Percentiles rank a stretch among this genome's conserved stretches.
These are phyloP conservation scores for Colletotrichum sp. DNA, from an alignment of 2,329 filamentous ascomycete species.

Conservation along the genomic window DNA sequence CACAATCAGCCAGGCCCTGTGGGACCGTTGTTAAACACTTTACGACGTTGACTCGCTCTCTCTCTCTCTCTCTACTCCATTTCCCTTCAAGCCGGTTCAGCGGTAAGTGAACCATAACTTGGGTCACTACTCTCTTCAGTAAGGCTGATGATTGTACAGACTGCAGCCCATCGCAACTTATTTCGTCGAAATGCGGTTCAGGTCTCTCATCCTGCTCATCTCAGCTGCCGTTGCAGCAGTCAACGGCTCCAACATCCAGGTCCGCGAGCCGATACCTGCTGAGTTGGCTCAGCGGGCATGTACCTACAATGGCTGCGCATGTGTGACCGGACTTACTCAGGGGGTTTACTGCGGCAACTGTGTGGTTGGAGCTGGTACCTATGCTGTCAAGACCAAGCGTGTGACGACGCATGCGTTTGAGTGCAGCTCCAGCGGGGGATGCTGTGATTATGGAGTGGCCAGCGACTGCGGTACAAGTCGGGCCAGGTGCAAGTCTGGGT, in stretches of 20 bases:
- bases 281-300: conserved; percentile 20
- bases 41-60: not conserved
- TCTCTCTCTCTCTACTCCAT: too few species aligned
- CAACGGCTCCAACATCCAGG: not conserved
- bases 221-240: not conserved
- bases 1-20: not conserved
- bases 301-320: conserved; percentile 23
- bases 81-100: not conserved
- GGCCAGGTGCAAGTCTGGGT: conserved; percentile 6
- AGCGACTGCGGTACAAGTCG: conserved; percentile 20
- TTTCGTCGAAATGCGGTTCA: not conserved
- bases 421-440: conserved; percentile 24
- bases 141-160: not conserved
- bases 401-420: conserved; percentile 24
- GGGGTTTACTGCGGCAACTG: conserved; percentile 27
- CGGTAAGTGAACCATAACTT: not conserved
- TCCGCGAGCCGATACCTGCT: not conserved
- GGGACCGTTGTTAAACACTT: not conserved
- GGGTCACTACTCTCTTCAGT: not conserved
- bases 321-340: conserved; percentile 21
- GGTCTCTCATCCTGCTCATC: not conserved
- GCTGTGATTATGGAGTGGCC: conserved; percentile 25
- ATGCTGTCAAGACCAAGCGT: conserved; percentile 25
- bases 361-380: conserved; percentile 23
- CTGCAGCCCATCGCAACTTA: not conserved